Conservation (phyloP, 179 eudicot species). For the Pouteria campechiana region DNA sequence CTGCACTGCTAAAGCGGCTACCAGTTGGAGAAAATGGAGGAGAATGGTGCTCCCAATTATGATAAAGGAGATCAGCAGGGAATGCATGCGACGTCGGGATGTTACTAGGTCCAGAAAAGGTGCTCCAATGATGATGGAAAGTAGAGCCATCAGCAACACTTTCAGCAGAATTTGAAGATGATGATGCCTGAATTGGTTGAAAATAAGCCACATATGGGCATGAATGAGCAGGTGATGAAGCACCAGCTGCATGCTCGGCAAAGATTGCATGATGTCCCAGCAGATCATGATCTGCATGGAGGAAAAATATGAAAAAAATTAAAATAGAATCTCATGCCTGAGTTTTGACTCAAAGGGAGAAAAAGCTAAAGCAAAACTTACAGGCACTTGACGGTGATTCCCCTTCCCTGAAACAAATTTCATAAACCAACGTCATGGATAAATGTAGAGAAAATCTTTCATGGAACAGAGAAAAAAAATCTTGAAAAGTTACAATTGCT, state of each 20-base stretch:
- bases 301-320: not conserved
- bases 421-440: constrained; percentile 8
- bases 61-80: constrained; percentile 59
- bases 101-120: constrained; percentile 51
- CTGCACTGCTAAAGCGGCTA: constrained; percentile 1
- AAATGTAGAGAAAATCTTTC: not conserved
- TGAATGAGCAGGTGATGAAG: constrained; percentile 61
- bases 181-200: constrained; percentile 56
- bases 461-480: not conserved
- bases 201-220: constrained; percentile 81
- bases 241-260: constrained; percentile 59
- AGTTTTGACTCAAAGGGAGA: not conserved
- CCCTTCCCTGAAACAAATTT: constrained; percentile 50
- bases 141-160: constrained; percentile 45
- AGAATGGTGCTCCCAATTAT: constrained; percentile 32
- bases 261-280: constrained; percentile 60
- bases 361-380: constrained; percentile 26
- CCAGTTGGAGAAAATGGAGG: constrained; percentile 7
- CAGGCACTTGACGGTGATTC: constrained; percentile 61
- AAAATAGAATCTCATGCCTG: not conserved
- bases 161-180: constrained; percentile 43
- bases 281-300: constrained; percentile 69
- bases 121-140: constrained; percentile 63
- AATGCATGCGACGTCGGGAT: constrained; percentile 51
- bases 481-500: no score